phyloP scores from a whole-genome alignment of 345 rosid genomes.

The Pistacia vera region DNA sequence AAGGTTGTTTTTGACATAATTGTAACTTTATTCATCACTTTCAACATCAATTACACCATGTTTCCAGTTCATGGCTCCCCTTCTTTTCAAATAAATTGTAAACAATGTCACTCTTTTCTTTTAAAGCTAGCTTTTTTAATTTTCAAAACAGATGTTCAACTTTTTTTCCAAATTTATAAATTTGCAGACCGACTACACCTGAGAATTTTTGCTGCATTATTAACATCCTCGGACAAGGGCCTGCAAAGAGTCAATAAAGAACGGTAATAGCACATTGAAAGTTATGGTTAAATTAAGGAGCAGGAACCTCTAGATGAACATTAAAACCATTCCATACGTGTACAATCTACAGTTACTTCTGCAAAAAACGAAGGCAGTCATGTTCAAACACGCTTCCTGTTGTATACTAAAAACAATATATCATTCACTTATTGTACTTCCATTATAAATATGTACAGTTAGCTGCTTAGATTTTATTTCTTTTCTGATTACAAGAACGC shows the following conservation, averaged over 20 bases:
- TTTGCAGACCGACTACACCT: too few species aligned
- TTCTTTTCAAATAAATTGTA: background rate
- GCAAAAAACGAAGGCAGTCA: background rate
- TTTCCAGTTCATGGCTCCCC: slow-evolving; percentile 6
- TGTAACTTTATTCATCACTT: background rate
- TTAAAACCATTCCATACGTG: slow-evolving; percentile 8
- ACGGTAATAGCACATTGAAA: background rate
- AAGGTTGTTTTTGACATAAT: slow-evolving; percentile 4
- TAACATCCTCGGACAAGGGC: background rate
- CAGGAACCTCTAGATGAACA: background rate
- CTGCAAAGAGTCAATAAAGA: background rate
- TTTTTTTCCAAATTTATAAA: background rate
- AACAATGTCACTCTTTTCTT: background rate
- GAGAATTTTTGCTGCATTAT: too few species aligned
- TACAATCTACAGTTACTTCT: background rate
- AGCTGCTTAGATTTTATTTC: too few species aligned
- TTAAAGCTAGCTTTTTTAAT: background rate
- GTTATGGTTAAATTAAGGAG: background rate
- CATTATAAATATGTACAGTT: too few species aligned
- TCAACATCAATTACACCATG: background rate
- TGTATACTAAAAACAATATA: too few species aligned
- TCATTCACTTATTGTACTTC: too few species aligned
- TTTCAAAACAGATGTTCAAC: background rate
- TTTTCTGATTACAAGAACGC: background rate
- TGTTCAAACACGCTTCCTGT: too few species aligned